These are phyloP conservation scores for Amniculicola lignicola DNA, from an alignment of 495 filamentous ascomycete genomes.

Conservation along the genomic window DNA sequence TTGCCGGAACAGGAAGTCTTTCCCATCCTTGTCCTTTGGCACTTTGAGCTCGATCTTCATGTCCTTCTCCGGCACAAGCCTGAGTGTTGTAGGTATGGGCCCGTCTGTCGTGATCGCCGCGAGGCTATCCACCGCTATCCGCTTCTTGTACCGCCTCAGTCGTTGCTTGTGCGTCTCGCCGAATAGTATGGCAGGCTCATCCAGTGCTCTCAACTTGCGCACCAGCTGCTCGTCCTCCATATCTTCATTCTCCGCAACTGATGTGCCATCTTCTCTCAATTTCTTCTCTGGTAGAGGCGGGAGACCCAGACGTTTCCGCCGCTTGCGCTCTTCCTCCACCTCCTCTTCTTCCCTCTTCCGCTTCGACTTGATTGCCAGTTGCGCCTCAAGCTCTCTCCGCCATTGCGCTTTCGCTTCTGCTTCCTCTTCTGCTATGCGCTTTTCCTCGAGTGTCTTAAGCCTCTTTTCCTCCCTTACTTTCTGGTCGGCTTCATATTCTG, in stretches of 20 bases:
- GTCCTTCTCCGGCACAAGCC: constrained; percentile 72
- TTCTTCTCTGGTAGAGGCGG: constrained; percentile 63
- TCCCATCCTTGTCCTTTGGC: constrained; percentile 50
- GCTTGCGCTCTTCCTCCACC: constrained; percentile 51
- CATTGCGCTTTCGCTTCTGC: constrained; percentile 62
- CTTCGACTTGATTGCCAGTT: constrained; percentile 76
- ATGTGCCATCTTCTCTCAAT: constrained; percentile 43
- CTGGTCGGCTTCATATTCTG: constrained; percentile 79
- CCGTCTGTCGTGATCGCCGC: constrained; percentile 44
- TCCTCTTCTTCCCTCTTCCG: constrained; percentile 68
- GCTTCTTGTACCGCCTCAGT: constrained; percentile 64
- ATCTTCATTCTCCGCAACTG: constrained; percentile 55
- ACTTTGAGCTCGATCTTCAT: constrained; percentile 73
- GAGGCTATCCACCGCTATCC: constrained; percentile 55
- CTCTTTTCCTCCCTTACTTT: constrained; percentile 63
- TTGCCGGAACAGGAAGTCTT: constrained; percentile 74
- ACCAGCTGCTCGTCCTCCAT: constrained; percentile 70
- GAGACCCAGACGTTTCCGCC: constrained; percentile 60
- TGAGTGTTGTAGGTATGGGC: constrained; percentile 68
- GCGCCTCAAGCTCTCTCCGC: constrained; percentile 74
- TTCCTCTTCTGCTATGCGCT: constrained; percentile 90
- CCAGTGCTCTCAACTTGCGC: constrained; percentile 62
- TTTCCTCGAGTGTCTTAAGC: constrained; percentile 62
- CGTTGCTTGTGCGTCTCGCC: constrained; percentile 72
- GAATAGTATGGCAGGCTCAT: constrained; percentile 73